Conservation (phyloP, 331 rosid genomes). For the Erythrophleum ivorense region DNA sequence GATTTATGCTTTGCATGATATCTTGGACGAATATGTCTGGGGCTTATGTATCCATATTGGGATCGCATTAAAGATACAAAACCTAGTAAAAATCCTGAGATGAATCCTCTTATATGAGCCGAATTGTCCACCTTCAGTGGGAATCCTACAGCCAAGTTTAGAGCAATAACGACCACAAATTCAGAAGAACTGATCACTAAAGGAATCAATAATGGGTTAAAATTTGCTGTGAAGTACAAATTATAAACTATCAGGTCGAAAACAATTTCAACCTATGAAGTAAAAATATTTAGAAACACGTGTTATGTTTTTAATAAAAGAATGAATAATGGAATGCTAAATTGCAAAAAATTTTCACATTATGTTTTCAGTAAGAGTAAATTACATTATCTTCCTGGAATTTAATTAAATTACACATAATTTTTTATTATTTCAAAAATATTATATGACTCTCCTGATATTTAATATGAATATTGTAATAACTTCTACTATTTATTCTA, state of each 20-base stretch:
- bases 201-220: constrained; percentile 24
- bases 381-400: no score
- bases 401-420: no score
- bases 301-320: no score
- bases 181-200: constrained; percentile 75
- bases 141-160: constrained; percentile 83
- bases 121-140: constrained; percentile 85
- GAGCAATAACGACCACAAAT: constrained; percentile 57
- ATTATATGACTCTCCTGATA: no score
- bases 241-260: background rate
- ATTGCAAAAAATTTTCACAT: no score
- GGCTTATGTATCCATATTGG: constrained; percentile 75
- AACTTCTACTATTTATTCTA: no score
- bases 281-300: background rate
- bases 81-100: constrained; percentile 80
- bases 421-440: no score
- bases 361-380: no score
- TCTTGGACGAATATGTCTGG: constrained; percentile 66
- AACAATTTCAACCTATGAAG: background rate
- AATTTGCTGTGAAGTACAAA: background rate
- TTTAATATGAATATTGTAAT: no score
- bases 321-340: no score
- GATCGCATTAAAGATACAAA: constrained; percentile 79
- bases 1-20: constrained; percentile 56
- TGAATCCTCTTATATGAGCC: constrained; percentile 92